A percentile compares a stretch with the other conserved stretches of the same genome.
These are phyloP conservation scores for Elsinoe necatrix DNA, from an alignment of 2,329 filamentous ascomycete species.

Conservation along the genomic window DNA sequence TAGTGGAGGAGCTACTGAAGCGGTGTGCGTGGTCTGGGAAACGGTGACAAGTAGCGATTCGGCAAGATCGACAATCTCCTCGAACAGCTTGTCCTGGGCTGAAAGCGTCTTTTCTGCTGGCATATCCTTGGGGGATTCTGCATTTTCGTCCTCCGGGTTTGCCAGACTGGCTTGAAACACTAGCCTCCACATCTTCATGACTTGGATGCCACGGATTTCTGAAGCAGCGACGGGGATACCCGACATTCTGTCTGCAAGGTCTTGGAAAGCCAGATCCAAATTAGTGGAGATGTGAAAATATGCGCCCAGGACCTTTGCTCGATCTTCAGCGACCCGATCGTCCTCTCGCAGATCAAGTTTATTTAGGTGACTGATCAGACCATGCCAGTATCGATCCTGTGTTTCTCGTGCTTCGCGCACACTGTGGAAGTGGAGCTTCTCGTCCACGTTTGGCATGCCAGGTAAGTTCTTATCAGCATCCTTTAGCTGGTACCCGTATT, in stretches of 20 bases:
- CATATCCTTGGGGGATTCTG: neutral
- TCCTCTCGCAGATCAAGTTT: constrained; percentile 3
- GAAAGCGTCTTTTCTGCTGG: neutral
- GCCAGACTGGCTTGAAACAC: constrained; percentile 2
- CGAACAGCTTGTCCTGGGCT: constrained; percentile 2
- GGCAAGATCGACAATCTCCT: constrained; percentile 3
- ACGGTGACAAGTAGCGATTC: constrained; percentile 1
- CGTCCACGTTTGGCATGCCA: neutral
- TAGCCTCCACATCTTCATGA: constrained; percentile 5
- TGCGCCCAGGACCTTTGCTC: neutral
- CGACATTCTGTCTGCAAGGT: neutral
- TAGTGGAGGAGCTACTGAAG: neutral
- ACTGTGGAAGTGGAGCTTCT: neutral
- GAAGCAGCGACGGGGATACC: neutral
- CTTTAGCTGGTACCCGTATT: constrained; percentile 6
- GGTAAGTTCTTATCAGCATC: neutral
- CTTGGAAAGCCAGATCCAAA: constrained; percentile 4
- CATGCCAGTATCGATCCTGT: constrained; percentile 7
- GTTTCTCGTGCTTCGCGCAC: constrained; percentile 5
- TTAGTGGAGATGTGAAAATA: neutral
- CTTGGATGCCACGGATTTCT: neutral
- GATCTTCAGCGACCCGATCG: neutral
- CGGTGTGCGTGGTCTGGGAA: neutral
- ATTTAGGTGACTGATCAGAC: constrained; percentile 7
- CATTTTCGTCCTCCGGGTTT: neutral